Conservation (phyloP, 345 rosid species). For the Salix viminalis region DNA sequence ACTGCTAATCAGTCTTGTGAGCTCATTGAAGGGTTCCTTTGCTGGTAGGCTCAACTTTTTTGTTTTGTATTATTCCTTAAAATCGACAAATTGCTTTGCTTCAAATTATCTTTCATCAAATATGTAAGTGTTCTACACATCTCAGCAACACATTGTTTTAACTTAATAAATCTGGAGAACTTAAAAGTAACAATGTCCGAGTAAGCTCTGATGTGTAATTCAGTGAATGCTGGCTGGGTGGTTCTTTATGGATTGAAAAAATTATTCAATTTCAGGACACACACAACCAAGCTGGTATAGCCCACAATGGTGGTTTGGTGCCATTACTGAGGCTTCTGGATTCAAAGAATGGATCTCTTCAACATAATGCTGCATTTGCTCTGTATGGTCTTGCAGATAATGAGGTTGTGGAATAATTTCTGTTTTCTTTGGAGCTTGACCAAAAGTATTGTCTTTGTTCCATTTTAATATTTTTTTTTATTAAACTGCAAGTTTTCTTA, state of each 20-base stretch:
- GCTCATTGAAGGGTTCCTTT: neutral
- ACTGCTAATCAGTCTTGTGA: neutral
- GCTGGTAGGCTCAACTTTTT: neutral
- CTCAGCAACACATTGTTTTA: neutral
- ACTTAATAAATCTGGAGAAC: neutral
- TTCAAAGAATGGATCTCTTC: conserved; percentile 94
- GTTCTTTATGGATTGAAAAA: neutral
- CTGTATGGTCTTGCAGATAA: conserved; percentile 98
- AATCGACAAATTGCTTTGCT: neutral
- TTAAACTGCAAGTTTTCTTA: conserved; percentile 5
- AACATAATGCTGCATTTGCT: conserved; percentile 99
- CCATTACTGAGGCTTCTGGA: conserved; percentile 93
- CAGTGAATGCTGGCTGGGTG: neutral
- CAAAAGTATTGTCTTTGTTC: neutral
- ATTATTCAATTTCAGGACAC: conserved; percentile 48
- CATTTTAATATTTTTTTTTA: conserved; percentile 1
- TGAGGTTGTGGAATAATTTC: conserved; percentile 55
- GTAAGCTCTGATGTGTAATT: neutral
- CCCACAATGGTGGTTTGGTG: conserved; percentile 81
- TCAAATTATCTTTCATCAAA: neutral
- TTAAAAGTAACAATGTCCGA: neutral
- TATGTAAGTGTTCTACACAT: neutral
- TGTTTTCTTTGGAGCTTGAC: conserved; percentile 13
- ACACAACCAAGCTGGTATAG: conserved; percentile 97
- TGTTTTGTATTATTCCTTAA: neutral